Base-by-base conservation (phyloP, 2,329 filamentous ascomycete genomes). In the Huntiella bhutanensis region DNA sequence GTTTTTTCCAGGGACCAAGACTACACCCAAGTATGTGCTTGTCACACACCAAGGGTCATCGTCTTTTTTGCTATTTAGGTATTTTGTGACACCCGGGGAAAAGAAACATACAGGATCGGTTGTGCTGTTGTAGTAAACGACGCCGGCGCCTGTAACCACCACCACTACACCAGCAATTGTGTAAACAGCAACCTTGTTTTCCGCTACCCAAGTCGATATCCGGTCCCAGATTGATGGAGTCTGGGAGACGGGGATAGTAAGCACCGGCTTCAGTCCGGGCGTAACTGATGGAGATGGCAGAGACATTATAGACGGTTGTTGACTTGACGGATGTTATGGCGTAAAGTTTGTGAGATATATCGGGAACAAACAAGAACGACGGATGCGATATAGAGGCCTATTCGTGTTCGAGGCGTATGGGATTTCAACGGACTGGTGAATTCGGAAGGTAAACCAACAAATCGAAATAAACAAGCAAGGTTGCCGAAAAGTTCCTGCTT, bases 131-230 rank as follows among this genome's bases (percentile, higher is more conserved):
- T 95, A 96, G 69, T 96, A 98, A 58, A 93, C 80, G 38, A 84
- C 83, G 55, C 91, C 88, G 33, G 87, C 88, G 51, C 83, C 84
- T 11, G 85, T 91, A 48, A 93, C 82, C 38, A 95, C 85, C 41
- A 94, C 74, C 46, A 88, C 88, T 50, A 94, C 82, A 57, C 91
- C 91, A 47, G 88, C 91, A 64, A 96, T 84, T 54, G 91, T 95
- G 65, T 95, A 98, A 52, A 93, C 87, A 46, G 88, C 73, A 41
- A 84, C 82, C 69, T 95, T 96, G 67, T 98, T 87, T 61, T 96
- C 88, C 2, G 86, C 83, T 11, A 82, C 86, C 88, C 91, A 98
- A 58, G 70, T 79, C 54, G 86, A 81, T 64, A 95, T 69, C 57
- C 87, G 80, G 62, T 94, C 84, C 86, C 86, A 94, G 47, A 91